Evolutionary conservation across 192 early-diverging fungal genomes (phyloP).

Genomic region (Chytriomyces sp.): DNA sequence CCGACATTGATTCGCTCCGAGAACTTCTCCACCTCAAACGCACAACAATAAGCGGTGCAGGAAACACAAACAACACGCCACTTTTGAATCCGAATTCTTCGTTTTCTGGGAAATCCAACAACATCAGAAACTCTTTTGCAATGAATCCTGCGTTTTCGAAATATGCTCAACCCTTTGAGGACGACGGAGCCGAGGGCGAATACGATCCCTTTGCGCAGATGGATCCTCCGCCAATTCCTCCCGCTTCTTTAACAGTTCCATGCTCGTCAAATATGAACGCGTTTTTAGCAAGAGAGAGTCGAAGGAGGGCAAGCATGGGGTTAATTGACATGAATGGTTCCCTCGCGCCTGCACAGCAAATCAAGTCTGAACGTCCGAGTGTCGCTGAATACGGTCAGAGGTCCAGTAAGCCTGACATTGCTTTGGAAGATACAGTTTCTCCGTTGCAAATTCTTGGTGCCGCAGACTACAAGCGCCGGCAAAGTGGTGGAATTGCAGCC

Average conservation of each 20-base stretch:
- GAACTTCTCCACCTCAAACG: slow-evolving; percentile 37
- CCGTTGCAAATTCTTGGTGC: too few species aligned
- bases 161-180: background rate
- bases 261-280: background rate
- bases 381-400: too few species aligned
- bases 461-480: too few species aligned
- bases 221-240: background rate
- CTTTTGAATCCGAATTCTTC: background rate
- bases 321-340: background rate
- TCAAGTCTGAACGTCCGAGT: too few species aligned
- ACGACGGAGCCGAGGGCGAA: background rate
- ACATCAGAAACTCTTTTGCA: background rate
- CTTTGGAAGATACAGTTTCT: too few species aligned
- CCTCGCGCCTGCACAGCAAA: too few species aligned
- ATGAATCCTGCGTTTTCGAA: background rate
- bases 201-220: background rate
- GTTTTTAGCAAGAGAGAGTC: slow-evolving; percentile 16
- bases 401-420: too few species aligned
- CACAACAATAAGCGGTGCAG: slow-evolving; percentile 14
- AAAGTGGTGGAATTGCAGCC: too few species aligned
- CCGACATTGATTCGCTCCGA: slow-evolving; percentile 40
- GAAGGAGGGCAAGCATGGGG: background rate
- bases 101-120: background rate
- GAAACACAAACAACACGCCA: background rate
- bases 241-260: background rate